Evolutionary conservation across 108 stramenopile genomes (phyloP), one percentile per base, ranked within the genome.

Genomic region (Skeletonema costatum): DNA sequence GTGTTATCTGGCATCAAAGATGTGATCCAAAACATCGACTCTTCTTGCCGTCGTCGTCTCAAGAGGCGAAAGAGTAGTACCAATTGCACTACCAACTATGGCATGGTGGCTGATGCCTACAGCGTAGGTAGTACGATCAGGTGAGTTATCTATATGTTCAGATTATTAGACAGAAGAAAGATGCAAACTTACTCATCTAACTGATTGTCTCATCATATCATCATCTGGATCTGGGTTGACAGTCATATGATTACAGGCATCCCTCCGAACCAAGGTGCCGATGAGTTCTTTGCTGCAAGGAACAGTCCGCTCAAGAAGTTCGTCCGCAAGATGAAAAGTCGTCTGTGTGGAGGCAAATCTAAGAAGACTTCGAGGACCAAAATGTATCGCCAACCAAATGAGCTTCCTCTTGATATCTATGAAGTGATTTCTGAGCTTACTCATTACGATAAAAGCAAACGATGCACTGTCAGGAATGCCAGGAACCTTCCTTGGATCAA

Each of bases 41-140:
- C 25, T 10, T 56, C 53, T 25, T 76, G 86, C 2, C 68, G 84
- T n/a, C 80, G 81, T 32, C 81, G 33, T n/a, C 42, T 39, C 35
- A 85, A 84, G 53, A 88, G 81, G 14, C 53, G 53, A 21, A 56
- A 21, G 10, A 56, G 53, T 25, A 56, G 9, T 10, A 56, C 85
- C 1, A 87, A 83, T 58, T 92, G 90, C 68, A 88, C 92, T 31
- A 87, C 91, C 3, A 90, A 89, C 64, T 96, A 96, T 68, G 92
- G 95, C 4, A 92, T 96, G 92, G 90, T 92, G 48, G 91, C 89
- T 6, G 95, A 96, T 80, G 84, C 95, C 0, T 96, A 88, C 70
- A 87, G 88, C 13, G 91, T 92, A 1, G 95, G 95, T 6, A 87
- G 88, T 76, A 96, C 95, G 10, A 76, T 96, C 68, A 82, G 90